Conservation (phyloP, 495 filamentous ascomycete species). For the Coniosporium apollinis region DNA sequence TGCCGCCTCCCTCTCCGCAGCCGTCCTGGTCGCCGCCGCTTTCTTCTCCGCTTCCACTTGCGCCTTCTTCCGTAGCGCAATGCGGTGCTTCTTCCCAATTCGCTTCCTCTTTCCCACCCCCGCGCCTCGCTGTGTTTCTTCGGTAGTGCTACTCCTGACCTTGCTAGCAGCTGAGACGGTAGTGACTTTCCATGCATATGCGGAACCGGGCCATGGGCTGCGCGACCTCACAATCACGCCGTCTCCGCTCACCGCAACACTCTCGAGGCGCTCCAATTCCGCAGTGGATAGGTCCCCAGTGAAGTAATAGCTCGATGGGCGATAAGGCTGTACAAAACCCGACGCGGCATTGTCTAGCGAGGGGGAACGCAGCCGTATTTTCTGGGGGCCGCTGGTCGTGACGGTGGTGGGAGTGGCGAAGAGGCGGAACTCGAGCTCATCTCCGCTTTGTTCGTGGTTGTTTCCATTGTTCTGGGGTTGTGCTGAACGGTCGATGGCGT, state of each 20-base stretch:
- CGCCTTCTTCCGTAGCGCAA: slow-evolving; percentile 30
- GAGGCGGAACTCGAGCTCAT: slow-evolving; percentile 35
- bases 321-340: slow-evolving; percentile 24
- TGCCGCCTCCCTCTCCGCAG: slow-evolving; percentile 9
- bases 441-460: slow-evolving; percentile 14
- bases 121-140: slow-evolving; percentile 14
- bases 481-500: no score
- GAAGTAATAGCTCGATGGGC: slow-evolving; percentile 30
- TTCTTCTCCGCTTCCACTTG: slow-evolving; percentile 34
- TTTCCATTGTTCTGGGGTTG: no score
- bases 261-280: slow-evolving; percentile 18
- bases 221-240: slow-evolving; percentile 24
- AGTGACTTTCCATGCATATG: slow-evolving; percentile 37
- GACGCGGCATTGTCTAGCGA: slow-evolving; percentile 11
- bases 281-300: slow-evolving; percentile 20
- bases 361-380: slow-evolving; percentile 11
- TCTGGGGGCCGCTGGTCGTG: slow-evolving; percentile 4
- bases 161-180: slow-evolving; percentile 6
- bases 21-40: slow-evolving; percentile 13
- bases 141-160: slow-evolving; percentile 17
- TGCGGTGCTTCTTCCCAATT: slow-evolving; percentile 36
- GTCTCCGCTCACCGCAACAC: slow-evolving; percentile 28
- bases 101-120: slow-evolving; percentile 25
- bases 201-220: slow-evolving; percentile 32
- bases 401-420: slow-evolving; percentile 27